A percentile compares a stretch with the other conserved stretches of the same genome.
Evolutionary conservation across 371 early-diverging fungal genomes (phyloP).

Genomic region (Lichtheimia hyalospora): DNA sequence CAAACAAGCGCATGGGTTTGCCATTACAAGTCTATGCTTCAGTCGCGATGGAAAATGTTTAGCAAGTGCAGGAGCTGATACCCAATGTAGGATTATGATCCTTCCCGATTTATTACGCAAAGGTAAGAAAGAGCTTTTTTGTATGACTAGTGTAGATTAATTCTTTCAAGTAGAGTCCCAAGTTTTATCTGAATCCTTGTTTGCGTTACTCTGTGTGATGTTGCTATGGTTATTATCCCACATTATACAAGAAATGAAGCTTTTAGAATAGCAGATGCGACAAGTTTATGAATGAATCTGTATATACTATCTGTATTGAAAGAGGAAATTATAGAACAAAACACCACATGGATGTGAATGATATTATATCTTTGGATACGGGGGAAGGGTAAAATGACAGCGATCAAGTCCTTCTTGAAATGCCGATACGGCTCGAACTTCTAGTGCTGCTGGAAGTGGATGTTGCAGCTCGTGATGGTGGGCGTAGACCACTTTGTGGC

Average conservation of each 20-base stretch:
- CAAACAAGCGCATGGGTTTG: conserved; percentile 47
- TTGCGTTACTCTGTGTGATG: conserved; percentile 17
- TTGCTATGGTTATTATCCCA: conserved; percentile 23
- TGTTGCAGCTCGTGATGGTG: conserved; percentile 7
- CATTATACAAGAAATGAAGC: conserved; percentile 18
- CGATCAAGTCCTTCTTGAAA: conserved; percentile 3
- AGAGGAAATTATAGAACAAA: background rate
- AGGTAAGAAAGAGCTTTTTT: conserved; percentile 9
- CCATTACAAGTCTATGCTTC: conserved; percentile 57
- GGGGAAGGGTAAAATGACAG: background rate
- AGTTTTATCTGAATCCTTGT: background rate
- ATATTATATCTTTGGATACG: too few relatives aligned
- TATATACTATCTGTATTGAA: background rate
- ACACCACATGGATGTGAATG: too few relatives aligned
- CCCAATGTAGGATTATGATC: conserved; percentile 40
- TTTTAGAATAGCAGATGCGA: background rate
- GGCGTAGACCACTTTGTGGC: background rate
- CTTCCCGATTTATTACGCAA: conserved; percentile 39
- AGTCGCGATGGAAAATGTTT: conserved; percentile 40
- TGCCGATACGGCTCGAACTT: conserved; percentile 17
- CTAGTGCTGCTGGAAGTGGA: conserved; percentile 1
- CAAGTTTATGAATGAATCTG: background rate
- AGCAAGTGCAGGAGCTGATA: conserved; percentile 62
- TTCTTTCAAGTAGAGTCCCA: background rate
- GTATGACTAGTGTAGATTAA: background rate